A percentile compares a stretch with the other conserved stretches of the same genome.
phyloP scores from a whole-genome alignment of 257 asterid genomes.

The Solanum tarapatanum region DNA sequence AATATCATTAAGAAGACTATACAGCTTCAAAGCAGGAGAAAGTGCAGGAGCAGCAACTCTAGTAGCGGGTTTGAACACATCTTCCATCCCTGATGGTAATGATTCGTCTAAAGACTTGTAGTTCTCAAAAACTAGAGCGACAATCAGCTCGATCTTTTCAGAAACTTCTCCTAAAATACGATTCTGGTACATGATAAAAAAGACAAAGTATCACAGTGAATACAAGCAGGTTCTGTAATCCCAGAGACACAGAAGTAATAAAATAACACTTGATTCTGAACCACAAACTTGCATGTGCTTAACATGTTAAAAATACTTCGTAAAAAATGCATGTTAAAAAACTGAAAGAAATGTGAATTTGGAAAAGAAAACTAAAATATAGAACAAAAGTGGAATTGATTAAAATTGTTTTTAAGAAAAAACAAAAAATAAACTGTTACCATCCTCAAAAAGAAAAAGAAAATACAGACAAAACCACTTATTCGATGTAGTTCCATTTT shows the following conservation, averaged over 20 bases:
- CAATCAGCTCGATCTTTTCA: conserved; percentile 65
- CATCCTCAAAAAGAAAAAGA: background rate
- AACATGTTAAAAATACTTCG: background rate
- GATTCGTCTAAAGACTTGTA: conserved; percentile 86
- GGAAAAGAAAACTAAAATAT: background rate
- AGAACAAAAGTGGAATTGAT: background rate
- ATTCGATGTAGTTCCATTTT: background rate
- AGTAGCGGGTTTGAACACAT: conserved; percentile 55
- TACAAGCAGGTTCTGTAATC: background rate
- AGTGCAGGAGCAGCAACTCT: conserved; percentile 85
- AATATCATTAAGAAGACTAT: conserved; percentile 64
- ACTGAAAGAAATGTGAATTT: background rate
- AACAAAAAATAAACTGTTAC: background rate
- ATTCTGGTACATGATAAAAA: conserved; percentile 34
- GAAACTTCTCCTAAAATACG: conserved; percentile 86
- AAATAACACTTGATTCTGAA: background rate
- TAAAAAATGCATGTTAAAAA: background rate
- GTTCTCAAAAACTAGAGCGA: conserved; percentile 65
- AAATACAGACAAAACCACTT: background rate
- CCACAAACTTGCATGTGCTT: background rate
- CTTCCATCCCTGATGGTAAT: conserved; percentile 51
- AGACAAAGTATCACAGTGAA: background rate
- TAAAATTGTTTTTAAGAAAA: background rate
- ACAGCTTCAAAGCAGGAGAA: conserved; percentile 71
- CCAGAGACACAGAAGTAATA: background rate